Percentiles rank a stretch among this genome's conserved stretches.
These are phyloP conservation scores for Arthonia radiata DNA, from an alignment of 495 filamentous ascomycete species.

Conservation along the genomic window DNA sequence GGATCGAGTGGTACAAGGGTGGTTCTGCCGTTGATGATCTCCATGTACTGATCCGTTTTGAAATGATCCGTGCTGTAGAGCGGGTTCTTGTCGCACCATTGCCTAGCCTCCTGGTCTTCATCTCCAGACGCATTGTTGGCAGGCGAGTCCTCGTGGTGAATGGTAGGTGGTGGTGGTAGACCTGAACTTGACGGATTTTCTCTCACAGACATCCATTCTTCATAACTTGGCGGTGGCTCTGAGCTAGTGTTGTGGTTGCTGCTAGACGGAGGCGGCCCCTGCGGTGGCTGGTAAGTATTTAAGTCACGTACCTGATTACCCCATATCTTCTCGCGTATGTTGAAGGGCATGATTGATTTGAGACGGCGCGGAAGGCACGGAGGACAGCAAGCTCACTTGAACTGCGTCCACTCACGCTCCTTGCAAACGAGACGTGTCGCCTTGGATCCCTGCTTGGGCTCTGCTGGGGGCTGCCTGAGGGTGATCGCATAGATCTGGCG, in stretches of 20 bases:
- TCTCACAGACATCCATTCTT: slow-evolving; percentile 61
- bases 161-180: slow-evolving; percentile 57
- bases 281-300: slow-evolving; percentile 15
- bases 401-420: too few relatives aligned
- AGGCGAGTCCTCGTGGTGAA: slow-evolving; percentile 39
- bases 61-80: slow-evolving; percentile 28
- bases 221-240: slow-evolving; percentile 26
- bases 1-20: slow-evolving; percentile 20
- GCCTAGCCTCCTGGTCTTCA: slow-evolving; percentile 46
- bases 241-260: slow-evolving; percentile 3
- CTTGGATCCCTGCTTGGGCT: too few relatives aligned
- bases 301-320: too few relatives aligned
- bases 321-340: too few relatives aligned
- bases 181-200: slow-evolving; percentile 58
- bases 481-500: too few relatives aligned
- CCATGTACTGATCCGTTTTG: slow-evolving; percentile 18
- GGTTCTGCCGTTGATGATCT: slow-evolving; percentile 19
- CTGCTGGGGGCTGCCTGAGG: too few relatives aligned
- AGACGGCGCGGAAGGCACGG: too few relatives aligned
- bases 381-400: too few relatives aligned
- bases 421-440: too few relatives aligned
- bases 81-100: slow-evolving; percentile 41
- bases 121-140: slow-evolving; percentile 46
- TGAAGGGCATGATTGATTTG: too few relatives aligned
- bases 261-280: slow-evolving; percentile 18